Evolutionary conservation across 805 yeast species (phyloP), one percentile per base, ranked within the genome.

Genomic region (Yarrowia deformans): DNA sequence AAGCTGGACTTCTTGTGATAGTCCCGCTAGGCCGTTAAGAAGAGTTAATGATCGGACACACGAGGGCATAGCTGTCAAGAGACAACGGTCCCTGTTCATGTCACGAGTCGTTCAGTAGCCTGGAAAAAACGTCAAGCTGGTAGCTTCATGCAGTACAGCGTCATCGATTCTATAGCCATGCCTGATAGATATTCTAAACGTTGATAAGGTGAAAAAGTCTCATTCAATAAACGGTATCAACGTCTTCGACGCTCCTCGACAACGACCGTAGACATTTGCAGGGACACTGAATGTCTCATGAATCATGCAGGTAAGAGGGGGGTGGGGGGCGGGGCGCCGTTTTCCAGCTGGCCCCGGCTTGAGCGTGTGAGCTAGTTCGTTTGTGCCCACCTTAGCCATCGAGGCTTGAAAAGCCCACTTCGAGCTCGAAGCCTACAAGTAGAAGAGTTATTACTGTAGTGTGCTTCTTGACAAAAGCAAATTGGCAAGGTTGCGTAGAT

Each of bases 401-500:
- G 13, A 4, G 10, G 23, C 5, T 48, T 12, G 5, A 12, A 29
- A 39, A 16, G 55, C 23, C 55, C 39, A 34, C 34, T 52, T 8
- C 29, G 18, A 48, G 12, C 37, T n/a, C 56, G 42, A 35, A 35
- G 56, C 9, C 13, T 18, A 18, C 42, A 52, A 52, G 29, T 18
- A 18, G 56, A 52, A 52, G 29, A 16, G 32, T 49, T 18, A 32
- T 14, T 8, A 49, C 14, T 16, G 23, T 14, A 49, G 23, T 16
- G 23, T 14, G 6, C 8, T 23, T 49, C 55, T 49, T 34, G 39
- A n/a, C 55, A 49, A 34, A 49, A 32, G 39, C 55, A 49, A 49
- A 16, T 8, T 39, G 9, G 39, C n/a, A 18, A 23, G 13, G 56
- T 12, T 52, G 56, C 35, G 58, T 54, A 54, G 58, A 54, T 54